Base-by-base conservation (phyloP, 2,329 filamentous ascomycete species). In the Phaeosphaeriaceae sp. region DNA sequence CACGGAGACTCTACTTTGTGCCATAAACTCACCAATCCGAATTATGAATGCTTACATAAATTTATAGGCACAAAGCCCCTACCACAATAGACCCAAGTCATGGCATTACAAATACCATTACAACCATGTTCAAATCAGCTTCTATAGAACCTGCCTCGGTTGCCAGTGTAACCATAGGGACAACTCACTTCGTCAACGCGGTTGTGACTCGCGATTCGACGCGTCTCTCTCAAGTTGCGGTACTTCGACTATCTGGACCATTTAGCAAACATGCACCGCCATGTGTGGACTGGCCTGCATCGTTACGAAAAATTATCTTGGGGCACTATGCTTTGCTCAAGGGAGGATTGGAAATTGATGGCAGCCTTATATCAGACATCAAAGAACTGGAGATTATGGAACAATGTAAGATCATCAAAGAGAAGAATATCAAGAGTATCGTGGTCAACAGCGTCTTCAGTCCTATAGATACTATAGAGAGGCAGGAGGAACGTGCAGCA, bases 371-470 rank as follows among this genome's bases (percentile, higher is more conserved):
- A 16, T 64, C 61, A 1, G 63, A 70, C 15, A 68, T 82, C 44
- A 64, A 71, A 7, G 76, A 80, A 58, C 64, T 68, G 18, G 72
- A 81, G 72, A 68, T 80, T 16, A 59, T 78, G 5, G 70, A 74
- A 30, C 67, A 77, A 55, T 78, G 77, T 48, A 71, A 60, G 4
- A 68, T 72, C 16, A 78, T 80, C 56, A 76, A 74, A 58, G 71
- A 74, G 30, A 74, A 74, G 17, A 73, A 74, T 1, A 67, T 80
- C 42, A 72, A 67, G 16, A 76, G 75, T 32, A 72, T 87, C 2
- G 83, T 84, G 0, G 71, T 87, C 4, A 78, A 80, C 4, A 83
- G 83, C 2, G 77, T 85, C 7, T 85, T 83, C 66, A 82, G 80
- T 7, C 82, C 83, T 0, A 81, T 85, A 18, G 83, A 87, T 60